Percentiles rank a stretch among this genome's conserved stretches.
Conservation (phyloP, 441 rosid species). For the Gossypium aridum region DNA sequence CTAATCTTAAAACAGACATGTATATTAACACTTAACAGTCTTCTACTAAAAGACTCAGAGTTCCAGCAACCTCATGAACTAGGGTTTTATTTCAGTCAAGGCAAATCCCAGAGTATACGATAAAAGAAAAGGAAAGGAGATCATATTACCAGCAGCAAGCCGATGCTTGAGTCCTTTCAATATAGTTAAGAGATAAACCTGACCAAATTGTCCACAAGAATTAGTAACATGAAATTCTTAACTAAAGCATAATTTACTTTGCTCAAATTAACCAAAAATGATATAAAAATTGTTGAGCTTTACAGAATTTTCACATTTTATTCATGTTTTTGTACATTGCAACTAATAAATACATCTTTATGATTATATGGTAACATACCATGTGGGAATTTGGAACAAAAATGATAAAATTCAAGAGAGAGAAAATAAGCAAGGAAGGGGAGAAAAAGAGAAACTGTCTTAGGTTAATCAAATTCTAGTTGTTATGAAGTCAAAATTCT, state of each 20-base stretch:
- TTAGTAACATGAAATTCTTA: background rate
- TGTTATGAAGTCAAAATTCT: background rate
- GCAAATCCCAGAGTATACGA: background rate
- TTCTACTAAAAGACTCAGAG: background rate
- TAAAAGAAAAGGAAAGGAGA: constrained; percentile 8
- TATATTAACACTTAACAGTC: background rate
- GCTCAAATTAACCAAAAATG: background rate
- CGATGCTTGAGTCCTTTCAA: constrained; percentile 89
- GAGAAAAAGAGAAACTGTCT: background rate
- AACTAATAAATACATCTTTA: background rate
- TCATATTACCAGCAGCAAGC: constrained; percentile 82
- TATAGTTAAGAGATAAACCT: constrained; percentile 82
- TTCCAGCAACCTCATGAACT: background rate
- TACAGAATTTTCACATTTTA: background rate
- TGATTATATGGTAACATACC: background rate
- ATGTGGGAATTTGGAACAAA: background rate
- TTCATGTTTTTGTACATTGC: background rate
- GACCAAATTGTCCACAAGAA: constrained; percentile 20
- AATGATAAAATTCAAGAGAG: background rate
- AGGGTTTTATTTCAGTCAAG: background rate
- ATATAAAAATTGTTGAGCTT: background rate
- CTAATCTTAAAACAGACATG: background rate
- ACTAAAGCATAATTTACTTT: background rate
- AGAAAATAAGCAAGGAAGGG: too few relatives aligned
- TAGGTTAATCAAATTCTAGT: constrained; percentile 1